Evolutionary conservation across 768 basidiomycete genomes (phyloP).

Genomic region (Podaxis carcinomalis): DNA sequence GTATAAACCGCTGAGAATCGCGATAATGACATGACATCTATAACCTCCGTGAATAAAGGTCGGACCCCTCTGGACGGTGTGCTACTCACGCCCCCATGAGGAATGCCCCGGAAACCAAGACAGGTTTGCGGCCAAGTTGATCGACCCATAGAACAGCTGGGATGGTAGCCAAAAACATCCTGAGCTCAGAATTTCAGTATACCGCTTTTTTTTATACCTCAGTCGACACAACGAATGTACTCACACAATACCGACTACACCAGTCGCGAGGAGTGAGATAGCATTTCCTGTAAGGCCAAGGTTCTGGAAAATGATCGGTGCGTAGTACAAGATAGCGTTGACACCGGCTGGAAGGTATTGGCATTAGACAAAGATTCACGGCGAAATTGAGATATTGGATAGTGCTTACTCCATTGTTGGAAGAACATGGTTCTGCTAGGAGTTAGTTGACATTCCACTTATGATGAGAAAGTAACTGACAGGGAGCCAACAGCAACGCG

Average conservation of each 20-base stretch:
- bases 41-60: not conserved
- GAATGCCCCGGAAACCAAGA: slow-evolving; percentile 69
- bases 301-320: slow-evolving; percentile 60
- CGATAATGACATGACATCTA: slow-evolving; percentile 69
- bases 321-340: slow-evolving; percentile 75
- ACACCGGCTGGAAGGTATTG: slow-evolving; percentile 39
- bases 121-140: slow-evolving; percentile 69
- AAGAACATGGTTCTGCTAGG: slow-evolving; percentile 62
- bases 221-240: slow-evolving; percentile 16
- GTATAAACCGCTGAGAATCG: slow-evolving; percentile 57
- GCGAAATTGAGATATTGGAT: not conserved
- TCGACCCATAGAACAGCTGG: slow-evolving; percentile 83
- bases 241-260: slow-evolving; percentile 77
- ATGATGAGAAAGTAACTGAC: slow-evolving; percentile 23
- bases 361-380: not conserved
- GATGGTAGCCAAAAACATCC: slow-evolving; percentile 74
- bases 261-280: slow-evolving; percentile 47
- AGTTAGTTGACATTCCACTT: not conserved
- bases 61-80: not conserved
- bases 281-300: slow-evolving; percentile 63
- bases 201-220: not conserved
- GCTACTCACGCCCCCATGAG: slow-evolving; percentile 55
- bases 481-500: slow-evolving; percentile 60
- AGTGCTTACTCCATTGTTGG: slow-evolving; percentile 67
- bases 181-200: slow-evolving; percentile 17